Evolutionary conservation across 2,329 filamentous ascomycete genomes (phyloP).

Genomic region (Cercospora zeina): DNA sequence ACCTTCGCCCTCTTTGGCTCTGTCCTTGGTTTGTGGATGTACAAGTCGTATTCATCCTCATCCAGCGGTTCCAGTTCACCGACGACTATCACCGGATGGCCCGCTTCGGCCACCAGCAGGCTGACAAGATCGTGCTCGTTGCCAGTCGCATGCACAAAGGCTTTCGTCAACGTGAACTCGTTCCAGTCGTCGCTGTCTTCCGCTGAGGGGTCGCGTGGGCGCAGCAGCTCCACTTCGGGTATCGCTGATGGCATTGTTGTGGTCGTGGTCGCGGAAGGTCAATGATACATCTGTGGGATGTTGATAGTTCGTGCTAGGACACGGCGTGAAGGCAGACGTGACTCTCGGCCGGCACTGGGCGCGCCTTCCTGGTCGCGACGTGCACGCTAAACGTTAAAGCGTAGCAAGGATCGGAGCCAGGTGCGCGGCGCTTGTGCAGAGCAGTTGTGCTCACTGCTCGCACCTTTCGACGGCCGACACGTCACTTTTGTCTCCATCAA

Average conservation of each 20-base stretch:
- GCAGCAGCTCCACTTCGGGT: conserved; percentile 44
- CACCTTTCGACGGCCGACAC: neutral
- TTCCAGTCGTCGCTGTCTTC: conserved; percentile 57
- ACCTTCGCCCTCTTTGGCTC: conserved; percentile 42
- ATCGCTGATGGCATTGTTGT: conserved; percentile 35
- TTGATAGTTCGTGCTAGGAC: neutral
- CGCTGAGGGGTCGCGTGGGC: conserved; percentile 44
- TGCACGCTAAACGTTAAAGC: conserved; percentile 3
- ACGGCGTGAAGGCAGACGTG: neutral
- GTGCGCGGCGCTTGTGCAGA: neutral
- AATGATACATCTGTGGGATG: neutral
- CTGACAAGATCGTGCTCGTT: conserved; percentile 52
- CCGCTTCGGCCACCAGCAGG: conserved; percentile 60
- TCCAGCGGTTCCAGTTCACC: conserved; percentile 59
- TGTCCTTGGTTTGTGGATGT: conserved; percentile 21
- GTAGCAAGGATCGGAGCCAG: neutral
- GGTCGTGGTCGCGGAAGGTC: conserved; percentile 31
- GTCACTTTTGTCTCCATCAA: neutral
- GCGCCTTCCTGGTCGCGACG: conserved; percentile 9
- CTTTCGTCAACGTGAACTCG: conserved; percentile 62
- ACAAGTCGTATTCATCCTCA: conserved; percentile 42
- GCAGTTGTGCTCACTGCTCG: too few species aligned
- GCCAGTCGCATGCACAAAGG: conserved; percentile 49
- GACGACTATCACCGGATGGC: conserved; percentile 62
- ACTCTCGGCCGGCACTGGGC: neutral